Evolutionary conservation across 257 asterid genomes (phyloP).

Genomic region (Misopates orontium): DNA sequence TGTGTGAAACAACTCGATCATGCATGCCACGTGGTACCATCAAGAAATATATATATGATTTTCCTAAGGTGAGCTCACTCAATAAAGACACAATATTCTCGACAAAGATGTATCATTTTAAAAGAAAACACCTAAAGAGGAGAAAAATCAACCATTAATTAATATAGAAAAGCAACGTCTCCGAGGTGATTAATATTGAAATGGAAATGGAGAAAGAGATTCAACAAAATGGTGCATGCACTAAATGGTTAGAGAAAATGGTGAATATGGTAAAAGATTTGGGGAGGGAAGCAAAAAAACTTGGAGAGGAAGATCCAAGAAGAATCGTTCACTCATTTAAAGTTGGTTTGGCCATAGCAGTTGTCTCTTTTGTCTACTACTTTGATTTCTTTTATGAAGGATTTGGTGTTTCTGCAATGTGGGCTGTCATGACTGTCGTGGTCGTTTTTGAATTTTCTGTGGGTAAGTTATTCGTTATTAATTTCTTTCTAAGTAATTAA

Average conservation of each 20-base stretch:
- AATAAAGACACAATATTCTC: too few species aligned
- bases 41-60: too few species aligned
- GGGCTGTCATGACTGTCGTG: conserved; percentile 55
- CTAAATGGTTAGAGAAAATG: background rate
- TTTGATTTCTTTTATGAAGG: conserved; percentile 39
- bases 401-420: conserved; percentile 48
- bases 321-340: conserved; percentile 18
- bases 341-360: conserved; percentile 33
- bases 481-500: too few species aligned
- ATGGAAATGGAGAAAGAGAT: background rate
- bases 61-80: too few species aligned
- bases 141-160: too few species aligned
- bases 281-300: background rate
- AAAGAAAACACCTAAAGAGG: too few species aligned
- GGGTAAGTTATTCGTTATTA: conserved; percentile 32
- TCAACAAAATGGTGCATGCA: background rate
- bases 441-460: conserved; percentile 47
- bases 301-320: conserved; percentile 25
- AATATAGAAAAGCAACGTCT: too few species aligned
- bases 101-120: too few species aligned
- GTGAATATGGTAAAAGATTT: background rate
- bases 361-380: conserved; percentile 39
- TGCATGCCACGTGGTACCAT: too few species aligned
- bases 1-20: too few species aligned
- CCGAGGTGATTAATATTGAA: too few species aligned